Percentiles rank a stretch among this genome's conserved stretches.
phyloP scores from a whole-genome alignment of 192 early-diverging fungal genomes.

The Coemansia sp. region DNA sequence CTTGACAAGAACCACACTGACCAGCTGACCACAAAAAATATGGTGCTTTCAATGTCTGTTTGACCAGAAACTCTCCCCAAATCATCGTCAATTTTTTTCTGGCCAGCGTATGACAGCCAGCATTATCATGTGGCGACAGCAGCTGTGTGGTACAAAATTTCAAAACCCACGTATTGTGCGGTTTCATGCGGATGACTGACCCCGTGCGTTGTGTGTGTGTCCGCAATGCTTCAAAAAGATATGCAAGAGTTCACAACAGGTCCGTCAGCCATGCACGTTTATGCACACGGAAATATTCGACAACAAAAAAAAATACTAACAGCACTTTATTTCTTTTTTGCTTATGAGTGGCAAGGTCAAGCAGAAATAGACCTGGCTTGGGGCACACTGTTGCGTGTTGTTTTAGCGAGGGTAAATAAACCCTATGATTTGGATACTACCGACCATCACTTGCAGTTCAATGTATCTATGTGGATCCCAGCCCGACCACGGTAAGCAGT shows the following conservation, averaged over 20 bases:
- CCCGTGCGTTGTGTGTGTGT: constrained; percentile 2
- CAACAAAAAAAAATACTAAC: neutral
- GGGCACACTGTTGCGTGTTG: neutral
- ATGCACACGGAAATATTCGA: constrained; percentile 12
- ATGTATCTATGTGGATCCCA: neutral
- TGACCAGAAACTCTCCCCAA: neutral
- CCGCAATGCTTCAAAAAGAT: neutral
- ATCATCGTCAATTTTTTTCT: neutral
- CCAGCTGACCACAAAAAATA: neutral
- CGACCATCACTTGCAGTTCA: neutral
- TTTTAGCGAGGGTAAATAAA: neutral
- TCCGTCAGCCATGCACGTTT: neutral
- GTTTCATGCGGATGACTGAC: constrained; percentile 3
- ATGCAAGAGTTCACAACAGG: neutral
- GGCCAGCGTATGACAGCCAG: neutral
- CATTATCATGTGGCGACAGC: neutral
- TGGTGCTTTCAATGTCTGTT: neutral
- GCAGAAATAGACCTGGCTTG: neutral
- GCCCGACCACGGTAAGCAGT: neutral
- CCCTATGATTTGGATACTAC: neutral
- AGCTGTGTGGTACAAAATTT: neutral
- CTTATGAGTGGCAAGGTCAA: neutral
- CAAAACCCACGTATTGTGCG: neutral
- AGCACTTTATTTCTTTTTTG: neutral
- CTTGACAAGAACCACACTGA: neutral